A percentile compares a stretch with the other conserved stretches of the same genome.
phyloP scores from a whole-genome alignment of 1,284 basidiomycete genomes.

The Ustilago bromivora region DNA sequence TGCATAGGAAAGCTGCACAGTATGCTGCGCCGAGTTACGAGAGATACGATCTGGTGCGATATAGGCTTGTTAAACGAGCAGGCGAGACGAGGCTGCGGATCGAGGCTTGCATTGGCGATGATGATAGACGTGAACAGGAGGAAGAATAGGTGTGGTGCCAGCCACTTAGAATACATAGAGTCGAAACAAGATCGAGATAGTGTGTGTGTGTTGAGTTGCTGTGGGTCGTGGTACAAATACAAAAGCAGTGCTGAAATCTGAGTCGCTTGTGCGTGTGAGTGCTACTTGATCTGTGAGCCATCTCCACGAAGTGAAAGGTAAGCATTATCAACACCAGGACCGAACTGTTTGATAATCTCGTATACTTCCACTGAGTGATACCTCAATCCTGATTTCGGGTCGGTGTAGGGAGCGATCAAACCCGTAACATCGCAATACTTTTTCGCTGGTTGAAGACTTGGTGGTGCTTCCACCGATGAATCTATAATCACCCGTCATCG shows the following conservation, averaged over 20 bases:
- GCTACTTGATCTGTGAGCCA: conserved; percentile 61
- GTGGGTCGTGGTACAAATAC: conserved; percentile 1
- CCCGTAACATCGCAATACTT: conserved; percentile 90
- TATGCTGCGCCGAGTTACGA: conserved; percentile 50
- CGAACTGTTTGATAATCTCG: conserved; percentile 80
- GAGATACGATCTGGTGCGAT: conserved; percentile 54
- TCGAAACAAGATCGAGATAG: background rate
- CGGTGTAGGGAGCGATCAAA: conserved; percentile 84
- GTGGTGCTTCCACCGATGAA: conserved; percentile 82
- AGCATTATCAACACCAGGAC: conserved; percentile 65
- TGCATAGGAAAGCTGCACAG: conserved; percentile 50
- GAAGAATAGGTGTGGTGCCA: conserved; percentile 2
- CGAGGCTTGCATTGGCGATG: conserved; percentile 46
- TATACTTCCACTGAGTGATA: conserved; percentile 89
- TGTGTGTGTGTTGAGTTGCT: conserved; percentile 5
- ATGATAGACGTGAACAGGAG: conserved; percentile 13
- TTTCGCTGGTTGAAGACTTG: conserved; percentile 80
- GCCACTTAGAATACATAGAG: conserved; percentile 1
- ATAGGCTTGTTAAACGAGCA: conserved; percentile 44
- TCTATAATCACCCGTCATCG: background rate
- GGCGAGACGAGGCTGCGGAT: conserved; percentile 36
- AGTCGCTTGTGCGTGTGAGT: background rate
- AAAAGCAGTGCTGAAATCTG: conserved; percentile 2
- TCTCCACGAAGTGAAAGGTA: conserved; percentile 65
- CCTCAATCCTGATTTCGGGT: conserved; percentile 82